phyloP scores from a whole-genome alignment of 495 filamentous ascomycete species.

The Penicillium pulvis region DNA sequence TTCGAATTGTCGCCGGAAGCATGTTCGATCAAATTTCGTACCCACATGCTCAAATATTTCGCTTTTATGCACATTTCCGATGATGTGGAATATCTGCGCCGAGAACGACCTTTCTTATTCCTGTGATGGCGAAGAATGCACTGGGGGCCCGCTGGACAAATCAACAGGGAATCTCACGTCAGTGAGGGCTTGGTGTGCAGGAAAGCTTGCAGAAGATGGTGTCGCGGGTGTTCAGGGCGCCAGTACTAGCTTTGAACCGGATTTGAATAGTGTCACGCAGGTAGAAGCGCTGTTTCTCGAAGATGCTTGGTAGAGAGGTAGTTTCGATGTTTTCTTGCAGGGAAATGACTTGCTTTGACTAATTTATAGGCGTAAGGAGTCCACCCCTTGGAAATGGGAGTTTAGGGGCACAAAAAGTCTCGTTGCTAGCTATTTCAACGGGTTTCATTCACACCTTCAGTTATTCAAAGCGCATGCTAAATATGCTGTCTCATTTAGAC shows the following conservation, averaged over 20 bases:
- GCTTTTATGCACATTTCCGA: conserved; percentile 41
- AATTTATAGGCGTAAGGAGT: no score
- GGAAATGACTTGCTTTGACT: neutral
- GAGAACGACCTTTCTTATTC: conserved; percentile 47
- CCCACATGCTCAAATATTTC: conserved; percentile 36
- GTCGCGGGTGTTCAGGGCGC: no score
- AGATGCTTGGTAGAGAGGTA: neutral
- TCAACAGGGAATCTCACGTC: conserved; percentile 3
- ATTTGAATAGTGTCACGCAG: neutral
- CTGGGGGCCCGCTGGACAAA: conserved; percentile 4
- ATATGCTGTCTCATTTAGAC: no score
- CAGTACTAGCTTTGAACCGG: no score
- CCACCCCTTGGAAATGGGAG: no score
- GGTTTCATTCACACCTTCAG: no score
- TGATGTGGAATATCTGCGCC: conserved; percentile 35
- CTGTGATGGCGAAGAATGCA: conserved; percentile 22
- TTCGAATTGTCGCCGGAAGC: conserved; percentile 30
- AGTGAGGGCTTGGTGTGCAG: neutral
- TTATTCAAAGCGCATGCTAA: no score
- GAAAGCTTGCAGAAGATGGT: no score
- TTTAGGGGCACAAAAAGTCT: no score
- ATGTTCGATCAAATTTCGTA: conserved; percentile 34
- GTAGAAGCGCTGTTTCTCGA: neutral
- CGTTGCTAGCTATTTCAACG: no score
- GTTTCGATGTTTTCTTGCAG: neutral